Base-by-base conservation (phyloP, 495 filamentous ascomycete species). In the Astrothelium macrocarpum region DNA sequence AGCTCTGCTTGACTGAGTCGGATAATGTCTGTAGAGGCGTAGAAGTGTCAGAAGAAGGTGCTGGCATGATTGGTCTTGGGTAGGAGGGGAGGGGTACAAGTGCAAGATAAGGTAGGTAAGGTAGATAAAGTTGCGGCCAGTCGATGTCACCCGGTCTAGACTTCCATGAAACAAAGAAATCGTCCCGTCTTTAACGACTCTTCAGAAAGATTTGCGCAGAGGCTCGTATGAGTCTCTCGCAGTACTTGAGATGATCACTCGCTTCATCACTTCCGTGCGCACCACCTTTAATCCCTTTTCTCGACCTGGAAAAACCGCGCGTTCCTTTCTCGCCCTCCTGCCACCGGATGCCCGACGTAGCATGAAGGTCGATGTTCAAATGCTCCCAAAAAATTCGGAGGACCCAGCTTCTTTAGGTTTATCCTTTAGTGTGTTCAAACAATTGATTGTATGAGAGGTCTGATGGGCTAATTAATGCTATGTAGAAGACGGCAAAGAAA, bases 241-340 rank as follows among this genome's bases (percentile, higher is more conserved):
- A n/a, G n/a, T 60, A 60, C 39, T 61, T 73, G 83, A 73, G 64
- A 98, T 98, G 94, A 86, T 96, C 53, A 95, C 90, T 59, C 81
- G 83, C 69, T 90, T 87, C 79, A 87, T 98, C 77, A 88, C 90
- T 71, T 81, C 88, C 70, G 86, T 97, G 65, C 81, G 82, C 64
- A 86, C 90, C 67, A 82, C 80, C 71, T 97, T 96, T 87, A 95
- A 95, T 77, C 95, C 95, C 25, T 99, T 97, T 84, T 84, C 82
- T 4, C 78, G 80, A 69, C 81, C 87, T 12, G 68, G 68, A 39
- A 90, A 90, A 69, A 87, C 91, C 32, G 90, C 90, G 34, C 85
- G 95, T 14, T 76, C 92, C 53, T 91, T 99, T 73, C 87, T 97
- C 67, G 85, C 89, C 26, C 81, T 87, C 53, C 86, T 99, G n/a